Evolutionary conservation across 257 asterid genomes (phyloP).

Genomic region (Salvia rosmarinus): DNA sequence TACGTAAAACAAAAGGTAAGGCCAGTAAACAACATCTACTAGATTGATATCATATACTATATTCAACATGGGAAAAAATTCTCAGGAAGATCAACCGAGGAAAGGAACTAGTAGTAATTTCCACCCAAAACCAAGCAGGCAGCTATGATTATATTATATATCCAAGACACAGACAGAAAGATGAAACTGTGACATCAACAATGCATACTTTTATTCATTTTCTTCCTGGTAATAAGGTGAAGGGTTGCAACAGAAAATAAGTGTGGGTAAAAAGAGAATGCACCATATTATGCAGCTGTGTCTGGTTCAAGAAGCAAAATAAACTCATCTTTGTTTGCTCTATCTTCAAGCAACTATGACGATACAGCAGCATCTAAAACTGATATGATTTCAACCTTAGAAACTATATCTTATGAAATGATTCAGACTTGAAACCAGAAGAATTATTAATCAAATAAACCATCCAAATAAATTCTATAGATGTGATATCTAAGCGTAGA

Average conservation of each 20-base stretch:
- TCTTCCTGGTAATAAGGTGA: neutral
- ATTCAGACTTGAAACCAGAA: conserved; percentile 7
- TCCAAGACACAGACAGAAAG: neutral
- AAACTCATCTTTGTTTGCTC: neutral
- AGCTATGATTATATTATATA: neutral
- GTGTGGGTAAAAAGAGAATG: neutral
- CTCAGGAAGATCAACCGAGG: neutral
- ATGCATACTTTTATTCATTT: neutral
- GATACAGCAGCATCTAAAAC: conserved; percentile 14
- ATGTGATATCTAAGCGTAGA: neutral
- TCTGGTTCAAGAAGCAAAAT: neutral
- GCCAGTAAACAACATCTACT: conserved; percentile 11
- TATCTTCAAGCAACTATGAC: conserved; percentile 12
- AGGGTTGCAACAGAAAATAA: neutral
- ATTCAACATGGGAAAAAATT: conserved; percentile 11
- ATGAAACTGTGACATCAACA: conserved; percentile 8
- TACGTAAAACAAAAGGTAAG: neutral
- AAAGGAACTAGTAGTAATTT: neutral
- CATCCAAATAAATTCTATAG: conserved; percentile 8
- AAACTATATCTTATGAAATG: neutral
- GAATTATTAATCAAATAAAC: conserved; percentile 1
- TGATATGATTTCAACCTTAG: conserved; percentile 6
- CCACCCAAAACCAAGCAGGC: conserved; percentile 3
- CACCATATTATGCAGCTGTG: neutral
- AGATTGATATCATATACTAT: conserved; percentile 11